Evolutionary conservation across 345 rosid genomes (phyloP), one percentile per base, ranked within the genome.

Genomic region (Syzygium grande): DNA sequence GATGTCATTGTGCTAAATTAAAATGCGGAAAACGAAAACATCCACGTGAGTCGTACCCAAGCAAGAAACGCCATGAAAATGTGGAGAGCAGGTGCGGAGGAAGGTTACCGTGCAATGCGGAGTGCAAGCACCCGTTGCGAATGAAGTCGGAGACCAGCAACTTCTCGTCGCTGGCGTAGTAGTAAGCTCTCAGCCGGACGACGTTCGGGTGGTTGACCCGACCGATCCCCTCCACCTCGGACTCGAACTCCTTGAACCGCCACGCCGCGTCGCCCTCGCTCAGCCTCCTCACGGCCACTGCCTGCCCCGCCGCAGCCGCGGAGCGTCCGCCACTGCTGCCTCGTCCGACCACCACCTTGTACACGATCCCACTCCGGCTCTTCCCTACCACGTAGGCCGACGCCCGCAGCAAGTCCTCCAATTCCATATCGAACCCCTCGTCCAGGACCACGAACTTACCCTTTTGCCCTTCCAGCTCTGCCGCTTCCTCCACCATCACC

Each of bases 311-410:
- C 19, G 73, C 96, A 9, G 92, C 96, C 51, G 95, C 85, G 15
- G 94, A 88, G 88, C 91, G 91, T 59, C 68, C 92, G 78, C 90
- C 91, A 25, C 93, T 91, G 0, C 96, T 90, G 73, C 95, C 97
- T 55, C 96, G 91, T 22, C 95, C 95, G 6, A 92, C 91, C 4
- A 94, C 95, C 43, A 98, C 99, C 91, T 91, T 98, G 88, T 98
- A 98, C 86, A 98, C 94, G 2, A 98, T 96, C 84, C 99, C 99
- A 84, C 95, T 93, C 91, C 95, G 92, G 80, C 98, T 92, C 88
- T 98, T 98, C 52, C 99, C 99, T 43, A 95, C 95, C 58, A 98
- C 99, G 88, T 92, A 96, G 11, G 99, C 99, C 1, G 99, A 96
- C 7, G 99, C 98, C 93, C 99, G 96, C 88, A 98, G 86, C 92